phyloP scores from a whole-genome alignment of 1,139 yeast species.

The Candida sp. region DNA sequence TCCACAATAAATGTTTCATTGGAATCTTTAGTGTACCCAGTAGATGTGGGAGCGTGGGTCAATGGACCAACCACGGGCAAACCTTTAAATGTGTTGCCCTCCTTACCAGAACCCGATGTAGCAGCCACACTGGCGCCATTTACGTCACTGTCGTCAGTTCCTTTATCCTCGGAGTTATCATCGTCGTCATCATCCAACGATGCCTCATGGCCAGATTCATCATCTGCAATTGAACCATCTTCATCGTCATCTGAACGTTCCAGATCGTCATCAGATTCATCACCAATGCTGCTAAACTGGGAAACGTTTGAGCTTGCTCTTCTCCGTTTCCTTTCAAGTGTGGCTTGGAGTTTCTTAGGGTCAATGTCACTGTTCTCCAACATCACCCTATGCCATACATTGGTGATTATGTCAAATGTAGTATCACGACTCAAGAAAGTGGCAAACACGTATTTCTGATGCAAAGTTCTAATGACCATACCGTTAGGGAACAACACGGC shows the following conservation, averaged over 20 bases:
- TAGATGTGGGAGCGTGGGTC: slow-evolving; percentile 40
- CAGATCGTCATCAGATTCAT: slow-evolving; percentile 11
- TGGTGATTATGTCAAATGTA: slow-evolving; percentile 62
- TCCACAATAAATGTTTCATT: slow-evolving; percentile 69
- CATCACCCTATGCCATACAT: slow-evolving; percentile 60
- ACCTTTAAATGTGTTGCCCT: slow-evolving; percentile 32
- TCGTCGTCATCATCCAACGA: slow-evolving; percentile 9
- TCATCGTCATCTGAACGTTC: slow-evolving; percentile 12
- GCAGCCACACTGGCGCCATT: slow-evolving; percentile 9
- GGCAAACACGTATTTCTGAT: slow-evolving; percentile 74
- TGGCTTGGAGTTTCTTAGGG: slow-evolving; percentile 18
- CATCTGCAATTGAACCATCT: slow-evolving; percentile 7
- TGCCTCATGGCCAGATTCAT: slow-evolving; percentile 5
- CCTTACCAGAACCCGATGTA: slow-evolving; percentile 8
- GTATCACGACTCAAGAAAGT: slow-evolving; percentile 72
- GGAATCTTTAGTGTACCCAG: slow-evolving; percentile 52
- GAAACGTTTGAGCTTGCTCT: slow-evolving; percentile 11
- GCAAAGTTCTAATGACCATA: slow-evolving; percentile 69
- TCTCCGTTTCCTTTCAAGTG: slow-evolving; percentile 15
- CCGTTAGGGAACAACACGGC: slow-evolving; percentile 81
- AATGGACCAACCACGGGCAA: slow-evolving; percentile 42
- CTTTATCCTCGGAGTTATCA: slow-evolving; percentile 10
- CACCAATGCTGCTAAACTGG: slow-evolving; percentile 4
- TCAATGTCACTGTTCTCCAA: slow-evolving; percentile 28
- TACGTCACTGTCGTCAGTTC: slow-evolving; percentile 3